Base-by-base conservation (phyloP, 1,284 basidiomycete genomes). In the Ceraceosorus bombacis region DNA sequence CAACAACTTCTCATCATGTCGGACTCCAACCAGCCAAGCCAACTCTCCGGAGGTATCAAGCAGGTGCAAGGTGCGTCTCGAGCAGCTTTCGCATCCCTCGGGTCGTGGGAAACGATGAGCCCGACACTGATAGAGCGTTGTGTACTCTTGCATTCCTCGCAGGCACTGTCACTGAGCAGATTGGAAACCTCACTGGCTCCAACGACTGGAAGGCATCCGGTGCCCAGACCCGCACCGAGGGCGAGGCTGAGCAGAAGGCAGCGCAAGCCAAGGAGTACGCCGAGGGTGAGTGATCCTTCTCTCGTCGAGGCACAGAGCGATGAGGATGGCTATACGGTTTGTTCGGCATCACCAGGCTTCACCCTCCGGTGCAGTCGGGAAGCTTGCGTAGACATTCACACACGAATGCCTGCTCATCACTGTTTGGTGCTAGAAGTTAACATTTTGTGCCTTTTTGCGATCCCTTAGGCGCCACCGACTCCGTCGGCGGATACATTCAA, bases 151-250 rank as follows among this genome's bases (percentile, higher is more conserved):
- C 27, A 27, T 27, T 27, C 27, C 27, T 27, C 27, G 27, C 27
- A 27, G 66, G 68, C 60, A 62, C 61, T 58, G 66, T 68, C 49
- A 63, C 66, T 59, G 69, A 73, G 65, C 62, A 68, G 56, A 63
- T 73, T 37, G 71, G 71, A 37, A 67, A 68, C 63, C 58, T 58
- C 17, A 54, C 62, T 46, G 71, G 71, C 36, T 65, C 68, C 37
- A 51, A 59, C 5, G 64, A 68, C 10, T 71, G 69, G 71, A 62
- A 69, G 60, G 48, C 59, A 49, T 53, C 63, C 58, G 71, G 71
- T 51, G 70, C 71, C 67, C 62, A 73, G 68, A 61, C 65, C 59
- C 70, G 70, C 63, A 69, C 70, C 53, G 52, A 70, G 66, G 70
- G 70, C 50, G 70, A 70, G 61, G 49, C 59, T 39, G 70, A 72